Conservation (phyloP, 1,284 basidiomycete species). For the Bondarzewia mesenterica region DNA sequence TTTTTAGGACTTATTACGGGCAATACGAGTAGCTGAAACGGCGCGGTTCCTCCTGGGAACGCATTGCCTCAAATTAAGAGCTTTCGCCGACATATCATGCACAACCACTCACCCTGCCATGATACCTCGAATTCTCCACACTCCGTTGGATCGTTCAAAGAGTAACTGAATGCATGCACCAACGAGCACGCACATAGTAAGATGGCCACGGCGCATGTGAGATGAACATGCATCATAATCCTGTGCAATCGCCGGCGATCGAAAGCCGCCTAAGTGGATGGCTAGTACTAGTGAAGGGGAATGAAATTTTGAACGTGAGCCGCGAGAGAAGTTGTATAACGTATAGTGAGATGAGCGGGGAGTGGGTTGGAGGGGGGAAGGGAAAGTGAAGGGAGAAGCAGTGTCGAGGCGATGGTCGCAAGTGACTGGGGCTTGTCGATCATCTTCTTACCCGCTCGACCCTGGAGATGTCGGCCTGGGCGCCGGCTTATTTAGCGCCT, state of each 20-base stretch:
- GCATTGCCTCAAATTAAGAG: neutral
- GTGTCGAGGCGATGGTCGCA: no score
- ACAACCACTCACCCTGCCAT: constrained; percentile 49
- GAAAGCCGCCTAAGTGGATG: neutral
- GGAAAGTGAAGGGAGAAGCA: no score
- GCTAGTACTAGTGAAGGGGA: no score
- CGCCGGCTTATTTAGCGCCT: no score
- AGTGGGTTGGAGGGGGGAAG: no score
- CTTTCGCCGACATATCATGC: neutral
- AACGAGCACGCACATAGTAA: constrained; percentile 11
- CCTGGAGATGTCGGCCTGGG: no score
- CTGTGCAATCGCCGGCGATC: neutral
- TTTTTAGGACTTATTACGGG: constrained; percentile 36
- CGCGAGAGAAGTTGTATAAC: no score
- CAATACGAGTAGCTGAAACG: constrained; percentile 48
- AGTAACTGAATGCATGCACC: constrained; percentile 44
- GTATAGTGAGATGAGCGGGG: no score
- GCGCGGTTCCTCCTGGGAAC: constrained; percentile 48
- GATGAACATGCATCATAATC: constrained; percentile 1
- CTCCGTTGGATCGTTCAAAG: constrained; percentile 39
- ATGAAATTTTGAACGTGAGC: no score
- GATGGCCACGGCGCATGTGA: neutral
- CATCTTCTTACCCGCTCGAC: no score
- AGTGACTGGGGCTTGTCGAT: no score
- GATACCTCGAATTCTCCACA: constrained; percentile 52